Evolutionary conservation across 768 basidiomycete genomes (phyloP).

Genomic region (Trametes maxima): DNA sequence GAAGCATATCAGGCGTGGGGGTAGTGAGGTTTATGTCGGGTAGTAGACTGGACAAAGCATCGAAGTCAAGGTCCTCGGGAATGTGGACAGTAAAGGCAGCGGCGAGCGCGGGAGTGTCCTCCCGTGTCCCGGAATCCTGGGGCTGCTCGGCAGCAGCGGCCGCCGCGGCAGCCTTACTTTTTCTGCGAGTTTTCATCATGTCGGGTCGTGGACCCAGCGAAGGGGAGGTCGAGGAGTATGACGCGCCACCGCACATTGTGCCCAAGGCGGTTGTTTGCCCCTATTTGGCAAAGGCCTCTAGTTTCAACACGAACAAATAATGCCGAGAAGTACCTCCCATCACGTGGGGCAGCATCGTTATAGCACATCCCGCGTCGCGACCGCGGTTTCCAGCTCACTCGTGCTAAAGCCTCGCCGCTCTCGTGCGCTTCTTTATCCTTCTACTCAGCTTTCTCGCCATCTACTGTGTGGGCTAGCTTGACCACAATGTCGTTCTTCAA

Average conservation of each 20-base stretch:
- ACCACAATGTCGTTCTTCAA: constrained; percentile 79
- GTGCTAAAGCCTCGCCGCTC: background rate
- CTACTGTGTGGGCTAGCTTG: background rate
- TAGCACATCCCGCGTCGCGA: constrained; percentile 13
- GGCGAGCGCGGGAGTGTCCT: constrained; percentile 35
- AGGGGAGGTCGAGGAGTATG: constrained; percentile 12
- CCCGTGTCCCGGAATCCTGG: constrained; percentile 33
- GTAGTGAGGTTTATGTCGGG: constrained; percentile 61
- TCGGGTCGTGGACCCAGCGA: constrained; percentile 23
- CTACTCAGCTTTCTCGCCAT: background rate
- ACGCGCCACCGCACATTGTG: constrained; percentile 21
- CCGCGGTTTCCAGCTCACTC: constrained; percentile 7
- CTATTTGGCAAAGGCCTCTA: constrained; percentile 29
- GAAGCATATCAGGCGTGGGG: constrained; percentile 60
- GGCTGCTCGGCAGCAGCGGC: constrained; percentile 32
- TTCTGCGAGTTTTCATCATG: constrained; percentile 59
- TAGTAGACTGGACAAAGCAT: constrained; percentile 57
- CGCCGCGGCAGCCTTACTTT: constrained; percentile 56
- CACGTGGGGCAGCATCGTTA: constrained; percentile 18
- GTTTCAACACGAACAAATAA: constrained; percentile 29
- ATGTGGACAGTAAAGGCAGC: constrained; percentile 44
- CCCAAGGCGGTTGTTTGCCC: constrained; percentile 26
- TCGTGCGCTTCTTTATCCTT: background rate
- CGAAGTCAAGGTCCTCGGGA: constrained; percentile 70
- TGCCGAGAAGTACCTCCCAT: constrained; percentile 2